Percentiles rank a stretch among this genome's conserved stretches.
These are phyloP conservation scores for Phytopythium mirpurense DNA, from an alignment of 352 stramenopile species.

Conservation along the genomic window DNA sequence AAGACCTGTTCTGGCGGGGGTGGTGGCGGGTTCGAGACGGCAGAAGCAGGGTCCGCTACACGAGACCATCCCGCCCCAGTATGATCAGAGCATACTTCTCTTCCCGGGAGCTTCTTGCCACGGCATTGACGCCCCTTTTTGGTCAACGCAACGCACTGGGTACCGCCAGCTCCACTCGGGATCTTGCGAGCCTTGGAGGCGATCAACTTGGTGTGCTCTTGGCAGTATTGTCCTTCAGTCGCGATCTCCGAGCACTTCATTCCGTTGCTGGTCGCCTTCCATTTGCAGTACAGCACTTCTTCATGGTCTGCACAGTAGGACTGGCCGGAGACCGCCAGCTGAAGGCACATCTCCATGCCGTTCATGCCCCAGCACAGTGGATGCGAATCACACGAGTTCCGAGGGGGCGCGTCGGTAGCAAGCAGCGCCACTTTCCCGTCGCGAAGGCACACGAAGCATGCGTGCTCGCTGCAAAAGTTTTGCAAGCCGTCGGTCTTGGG, in stretches of 20 bases:
- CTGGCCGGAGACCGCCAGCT: constrained; percentile 20
- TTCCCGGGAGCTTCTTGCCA: constrained; percentile 15
- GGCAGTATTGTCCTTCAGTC: constrained; percentile 27
- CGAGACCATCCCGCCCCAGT: background rate
- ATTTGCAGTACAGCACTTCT: constrained; percentile 30
- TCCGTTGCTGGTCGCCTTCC: constrained; percentile 8
- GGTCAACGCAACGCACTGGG: constrained; percentile 27
- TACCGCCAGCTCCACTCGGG: background rate
- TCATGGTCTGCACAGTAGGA: constrained; percentile 43
- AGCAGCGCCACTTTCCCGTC: constrained; percentile 10
- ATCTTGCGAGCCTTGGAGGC: background rate
- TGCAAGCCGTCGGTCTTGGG: constrained; percentile 22
- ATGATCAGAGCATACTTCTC: constrained; percentile 39
- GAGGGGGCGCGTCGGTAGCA: constrained; percentile 35
- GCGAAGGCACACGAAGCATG: constrained; percentile 53
- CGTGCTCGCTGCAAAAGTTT: constrained; percentile 41
- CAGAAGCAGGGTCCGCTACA: background rate
- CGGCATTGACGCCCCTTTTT: constrained; percentile 47
- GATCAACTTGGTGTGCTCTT: constrained; percentile 14
- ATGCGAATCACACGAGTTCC: constrained; percentile 48
- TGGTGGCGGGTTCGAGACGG: background rate
- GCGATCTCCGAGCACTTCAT: constrained; percentile 28
- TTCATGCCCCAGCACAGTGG: constrained; percentile 40
- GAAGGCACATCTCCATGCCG: constrained; percentile 24
- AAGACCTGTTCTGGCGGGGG: background rate